Evolutionary conservation across 169 alveolate species (phyloP).

Genomic region (Plasmodium cynomolgi): DNA sequence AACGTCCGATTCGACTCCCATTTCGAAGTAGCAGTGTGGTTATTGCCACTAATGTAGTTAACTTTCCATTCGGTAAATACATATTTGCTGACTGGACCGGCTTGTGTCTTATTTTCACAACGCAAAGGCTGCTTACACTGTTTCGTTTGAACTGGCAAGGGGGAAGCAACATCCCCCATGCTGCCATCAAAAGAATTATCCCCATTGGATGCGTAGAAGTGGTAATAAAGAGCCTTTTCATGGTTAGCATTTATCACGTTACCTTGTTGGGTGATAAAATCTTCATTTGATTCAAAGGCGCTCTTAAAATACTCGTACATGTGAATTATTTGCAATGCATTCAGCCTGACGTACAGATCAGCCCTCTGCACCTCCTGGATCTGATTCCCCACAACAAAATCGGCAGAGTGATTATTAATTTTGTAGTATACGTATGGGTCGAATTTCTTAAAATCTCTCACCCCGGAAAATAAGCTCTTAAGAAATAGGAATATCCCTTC

Average conservation of each 20-base stretch:
- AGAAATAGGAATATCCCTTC: constrained; percentile 48
- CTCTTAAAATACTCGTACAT: constrained; percentile 50
- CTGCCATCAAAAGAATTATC: neutral
- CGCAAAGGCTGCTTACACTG: neutral
- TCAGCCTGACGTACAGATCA: constrained; percentile 13
- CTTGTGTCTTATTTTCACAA: neutral
- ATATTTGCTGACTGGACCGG: constrained; percentile 5
- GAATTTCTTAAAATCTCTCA: constrained; percentile 12
- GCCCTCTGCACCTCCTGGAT: neutral
- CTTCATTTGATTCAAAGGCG: constrained; percentile 43
- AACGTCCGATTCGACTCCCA: neutral
- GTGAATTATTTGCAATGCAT: constrained; percentile 41
- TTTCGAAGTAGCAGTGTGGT: neutral
- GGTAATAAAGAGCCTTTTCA: constrained; percentile 10
- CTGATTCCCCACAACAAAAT: neutral
- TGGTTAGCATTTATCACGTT: neutral
- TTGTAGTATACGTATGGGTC: constrained; percentile 35
- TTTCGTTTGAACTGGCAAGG: neutral
- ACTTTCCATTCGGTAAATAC: neutral
- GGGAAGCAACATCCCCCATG: neutral
- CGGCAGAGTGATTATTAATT: neutral
- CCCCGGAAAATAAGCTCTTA: constrained; percentile 40
- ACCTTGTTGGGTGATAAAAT: constrained; percentile 8
- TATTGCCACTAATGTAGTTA: neutral
- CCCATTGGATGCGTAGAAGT: neutral